Percentiles rank a stretch among this genome's conserved stretches.
phyloP scores from a whole-genome alignment of 768 basidiomycete genomes.

The Tulasnella sp. region DNA sequence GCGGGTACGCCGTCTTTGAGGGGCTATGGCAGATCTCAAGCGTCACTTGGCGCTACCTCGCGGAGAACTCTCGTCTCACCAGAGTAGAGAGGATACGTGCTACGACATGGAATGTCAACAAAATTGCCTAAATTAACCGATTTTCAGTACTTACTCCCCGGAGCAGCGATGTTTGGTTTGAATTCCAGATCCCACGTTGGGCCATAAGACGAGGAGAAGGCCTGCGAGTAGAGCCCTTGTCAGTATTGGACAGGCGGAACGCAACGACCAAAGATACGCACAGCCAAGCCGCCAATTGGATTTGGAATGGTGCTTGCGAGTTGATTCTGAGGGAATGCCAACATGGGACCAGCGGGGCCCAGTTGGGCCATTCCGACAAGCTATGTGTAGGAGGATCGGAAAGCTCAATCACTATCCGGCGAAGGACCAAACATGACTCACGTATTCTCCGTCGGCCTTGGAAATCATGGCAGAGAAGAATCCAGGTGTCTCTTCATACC shows the following conservation, averaged over 20 bases:
- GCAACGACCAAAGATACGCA: background rate
- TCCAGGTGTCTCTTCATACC: conserved; percentile 44
- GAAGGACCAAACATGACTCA: background rate
- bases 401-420: too few relatives aligned
- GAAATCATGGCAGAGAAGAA: conserved; percentile 52
- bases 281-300: conserved; percentile 40
- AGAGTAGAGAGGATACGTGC: conserved; percentile 37
- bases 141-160: conserved; percentile 33
- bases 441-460: conserved; percentile 53
- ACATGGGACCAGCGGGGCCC: too few relatives aligned
- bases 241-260: too few relatives aligned
- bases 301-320: background rate
- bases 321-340: conserved; percentile 16
- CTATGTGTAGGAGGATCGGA: too few relatives aligned
- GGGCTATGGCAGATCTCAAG: conserved; percentile 10
- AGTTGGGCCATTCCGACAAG: too few relatives aligned
- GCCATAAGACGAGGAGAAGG: conserved; percentile 42
- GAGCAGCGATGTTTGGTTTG: conserved; percentile 42
- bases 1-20: background rate
- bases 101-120: background rate
- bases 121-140: background rate
- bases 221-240: background rate
- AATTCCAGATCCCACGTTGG: conserved; percentile 45
- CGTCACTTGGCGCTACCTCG: too few relatives aligned
- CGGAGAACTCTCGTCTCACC: too few relatives aligned